These are phyloP conservation scores for Leucosporidium yakuticum DNA, from an alignment of 768 basidiomycete species.

Conservation along the genomic window DNA sequence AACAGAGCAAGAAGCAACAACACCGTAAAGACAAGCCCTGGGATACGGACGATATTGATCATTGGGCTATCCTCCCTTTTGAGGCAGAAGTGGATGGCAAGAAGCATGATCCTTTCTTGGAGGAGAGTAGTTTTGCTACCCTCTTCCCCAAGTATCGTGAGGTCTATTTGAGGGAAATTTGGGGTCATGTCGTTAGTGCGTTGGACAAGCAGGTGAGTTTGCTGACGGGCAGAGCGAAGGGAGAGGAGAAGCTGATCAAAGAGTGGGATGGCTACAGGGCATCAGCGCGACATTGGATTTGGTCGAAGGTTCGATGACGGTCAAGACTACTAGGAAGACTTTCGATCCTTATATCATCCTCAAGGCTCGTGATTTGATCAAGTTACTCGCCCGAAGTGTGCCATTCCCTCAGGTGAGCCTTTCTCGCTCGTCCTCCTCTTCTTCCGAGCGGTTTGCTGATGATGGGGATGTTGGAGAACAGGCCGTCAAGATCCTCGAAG, in stretches of 20 bases:
- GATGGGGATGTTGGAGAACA: conserved; percentile 44
- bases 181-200: conserved; percentile 80
- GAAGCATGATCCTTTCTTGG: conserved; percentile 73
- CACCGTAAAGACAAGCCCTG: conserved; percentile 96
- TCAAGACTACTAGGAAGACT: conserved; percentile 92
- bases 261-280: conserved; percentile 53
- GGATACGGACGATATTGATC: conserved; percentile 91
- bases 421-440: neutral
- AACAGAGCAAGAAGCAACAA: conserved; percentile 64
- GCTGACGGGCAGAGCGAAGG: neutral
- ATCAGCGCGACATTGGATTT: conserved; percentile 86
- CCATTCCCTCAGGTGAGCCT: conserved; percentile 47
- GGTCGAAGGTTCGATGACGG: conserved; percentile 95
- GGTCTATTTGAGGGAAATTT: conserved; percentile 89
- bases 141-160: conserved; percentile 98
- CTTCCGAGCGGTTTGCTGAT: neutral
- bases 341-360: conserved; percentile 94
- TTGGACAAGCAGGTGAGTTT: conserved; percentile 67
- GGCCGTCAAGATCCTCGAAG: conserved; percentile 83
- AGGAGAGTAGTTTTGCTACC: conserved; percentile 96
- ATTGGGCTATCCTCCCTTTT: conserved; percentile 85
- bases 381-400: conserved; percentile 90
- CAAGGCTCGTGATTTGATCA: conserved; percentile 92
- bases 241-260: neutral
- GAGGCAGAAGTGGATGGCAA: conserved; percentile 57